These are phyloP conservation scores for Heliosperma pusillum DNA, from an alignment of 148 eudicot species.

Conservation along the genomic window DNA sequence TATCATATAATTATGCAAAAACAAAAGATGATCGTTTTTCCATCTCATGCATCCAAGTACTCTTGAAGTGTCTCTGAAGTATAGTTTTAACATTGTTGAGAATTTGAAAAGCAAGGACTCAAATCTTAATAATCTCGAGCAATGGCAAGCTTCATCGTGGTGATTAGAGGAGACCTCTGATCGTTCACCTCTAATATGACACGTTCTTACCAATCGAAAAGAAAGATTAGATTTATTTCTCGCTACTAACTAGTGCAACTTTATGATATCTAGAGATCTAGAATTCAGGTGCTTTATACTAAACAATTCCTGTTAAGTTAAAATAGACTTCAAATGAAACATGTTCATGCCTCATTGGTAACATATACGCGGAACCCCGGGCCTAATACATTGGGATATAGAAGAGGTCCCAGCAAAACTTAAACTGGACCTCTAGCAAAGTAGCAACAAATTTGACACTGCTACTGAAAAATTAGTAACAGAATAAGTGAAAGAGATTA, in stretches of 20 bases:
- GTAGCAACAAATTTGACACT: too few species aligned
- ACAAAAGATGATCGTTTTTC: conserved; percentile 40
- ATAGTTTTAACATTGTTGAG: conserved; percentile 47
- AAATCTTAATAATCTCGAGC: neutral
- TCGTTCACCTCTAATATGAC: too few species aligned
- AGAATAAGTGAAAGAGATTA: neutral
- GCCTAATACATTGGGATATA: neutral
- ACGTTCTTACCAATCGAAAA: too few species aligned
- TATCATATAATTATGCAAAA: conserved; percentile 62
- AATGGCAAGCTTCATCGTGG: too few species aligned
- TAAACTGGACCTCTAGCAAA: neutral
- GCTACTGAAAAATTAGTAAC: too few species aligned
- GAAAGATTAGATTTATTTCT: too few species aligned
- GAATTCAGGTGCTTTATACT: neutral
- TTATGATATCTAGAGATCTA: conserved; percentile 5
- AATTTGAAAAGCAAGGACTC: conserved; percentile 7
- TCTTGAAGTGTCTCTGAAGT: conserved; percentile 45
- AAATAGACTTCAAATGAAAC: neutral
- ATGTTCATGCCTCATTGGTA: neutral
- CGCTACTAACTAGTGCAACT: neutral
- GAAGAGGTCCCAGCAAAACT: neutral
- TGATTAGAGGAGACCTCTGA: too few species aligned
- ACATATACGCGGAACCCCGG: neutral
- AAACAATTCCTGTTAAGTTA: neutral
- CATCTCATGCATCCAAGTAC: conserved; percentile 59